Evolutionary conservation across 176 grass and related monocot species (phyloP).

Genomic region (Cocos nucifera): DNA sequence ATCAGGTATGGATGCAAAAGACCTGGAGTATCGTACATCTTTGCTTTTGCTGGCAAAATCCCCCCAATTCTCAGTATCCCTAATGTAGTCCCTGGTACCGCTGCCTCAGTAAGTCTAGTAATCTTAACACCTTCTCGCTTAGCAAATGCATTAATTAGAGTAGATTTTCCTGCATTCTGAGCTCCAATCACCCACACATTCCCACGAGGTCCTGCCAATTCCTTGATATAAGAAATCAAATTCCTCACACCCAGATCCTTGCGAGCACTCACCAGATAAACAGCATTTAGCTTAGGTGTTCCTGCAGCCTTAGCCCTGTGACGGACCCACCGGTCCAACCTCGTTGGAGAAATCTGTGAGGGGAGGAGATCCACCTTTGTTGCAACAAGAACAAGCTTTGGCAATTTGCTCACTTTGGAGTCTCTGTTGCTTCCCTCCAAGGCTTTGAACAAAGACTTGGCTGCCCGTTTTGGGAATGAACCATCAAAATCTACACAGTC

Average conservation of each 20-base stretch:
- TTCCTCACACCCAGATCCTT: conserved; percentile 85
- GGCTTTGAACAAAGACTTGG: conserved; percentile 68
- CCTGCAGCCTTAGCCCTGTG: conserved; percentile 69
- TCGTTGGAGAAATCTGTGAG: conserved; percentile 57
- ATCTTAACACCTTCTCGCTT: conserved; percentile 74
- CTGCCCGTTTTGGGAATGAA: conserved; percentile 71
- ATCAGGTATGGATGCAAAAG: conserved; percentile 80
- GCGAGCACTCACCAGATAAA: conserved; percentile 66
- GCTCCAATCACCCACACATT: conserved; percentile 97
- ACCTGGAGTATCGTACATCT: conserved; percentile 95
- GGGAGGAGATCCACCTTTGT: conserved; percentile 83
- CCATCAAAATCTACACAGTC: conserved; percentile 91
- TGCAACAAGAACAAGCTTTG: conserved; percentile 72
- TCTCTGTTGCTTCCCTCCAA: conserved; percentile 42
- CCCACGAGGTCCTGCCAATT: conserved; percentile 67
- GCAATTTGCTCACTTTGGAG: conserved; percentile 46
- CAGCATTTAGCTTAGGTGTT: conserved; percentile 65
- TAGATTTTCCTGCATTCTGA: conserved; percentile 95
- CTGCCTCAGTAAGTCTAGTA: conserved; percentile 68
- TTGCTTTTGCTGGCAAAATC: conserved; percentile 86
- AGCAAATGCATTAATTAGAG: conserved; percentile 82
- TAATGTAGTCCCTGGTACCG: conserved; percentile 77
- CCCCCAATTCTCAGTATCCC: conserved; percentile 74
- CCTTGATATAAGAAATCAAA: conserved; percentile 67
- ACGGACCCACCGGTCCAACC: conserved; percentile 78